Evolutionary conservation across 371 early-diverging fungal genomes (phyloP).

Genomic region (Apophysomyces ossiformis): DNA sequence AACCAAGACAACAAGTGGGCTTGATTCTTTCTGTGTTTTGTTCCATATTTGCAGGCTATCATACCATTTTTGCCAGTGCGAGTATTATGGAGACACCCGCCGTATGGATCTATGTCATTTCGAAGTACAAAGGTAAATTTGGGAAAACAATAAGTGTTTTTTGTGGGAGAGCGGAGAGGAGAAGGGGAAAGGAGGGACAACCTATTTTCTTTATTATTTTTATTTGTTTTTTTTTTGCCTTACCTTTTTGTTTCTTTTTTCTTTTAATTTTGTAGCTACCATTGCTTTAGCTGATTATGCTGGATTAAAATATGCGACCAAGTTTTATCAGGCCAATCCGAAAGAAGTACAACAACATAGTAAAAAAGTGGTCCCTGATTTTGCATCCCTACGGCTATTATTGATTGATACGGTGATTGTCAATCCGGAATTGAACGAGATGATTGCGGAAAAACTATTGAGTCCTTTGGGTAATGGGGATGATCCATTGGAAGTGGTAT

Average conservation of each 20-base stretch:
- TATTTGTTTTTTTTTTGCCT: conserved; percentile 14
- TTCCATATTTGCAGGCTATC: conserved; percentile 75
- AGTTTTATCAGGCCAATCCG: conserved; percentile 55
- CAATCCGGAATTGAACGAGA: conserved; percentile 61
- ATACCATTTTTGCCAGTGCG: conserved; percentile 68
- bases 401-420: conserved; percentile 75
- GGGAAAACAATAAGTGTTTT: not conserved
- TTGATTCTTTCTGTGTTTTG: conserved; percentile 70
- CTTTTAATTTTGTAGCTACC: conserved; percentile 43
- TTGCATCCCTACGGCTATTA: conserved; percentile 67
- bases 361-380: conserved; percentile 64
- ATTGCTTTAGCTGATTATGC: conserved; percentile 76
- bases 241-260: conserved; percentile 2
- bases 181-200: conserved; percentile 9
- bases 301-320: conserved; percentile 62
- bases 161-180: too few relatives aligned
- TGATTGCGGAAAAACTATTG: conserved; percentile 68
- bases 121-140: conserved; percentile 56
- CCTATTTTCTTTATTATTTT: conserved; percentile 10
- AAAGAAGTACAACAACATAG: conserved; percentile 54
- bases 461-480: conserved; percentile 57
- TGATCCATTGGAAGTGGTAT: conserved; percentile 61
- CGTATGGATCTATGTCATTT: conserved; percentile 71
- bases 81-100: conserved; percentile 68
- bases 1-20: conserved; percentile 87